phyloP scores from a whole-genome alignment of 352 stramenopile genomes.

The Hyaloperonospora arabidopsidis region DNA sequence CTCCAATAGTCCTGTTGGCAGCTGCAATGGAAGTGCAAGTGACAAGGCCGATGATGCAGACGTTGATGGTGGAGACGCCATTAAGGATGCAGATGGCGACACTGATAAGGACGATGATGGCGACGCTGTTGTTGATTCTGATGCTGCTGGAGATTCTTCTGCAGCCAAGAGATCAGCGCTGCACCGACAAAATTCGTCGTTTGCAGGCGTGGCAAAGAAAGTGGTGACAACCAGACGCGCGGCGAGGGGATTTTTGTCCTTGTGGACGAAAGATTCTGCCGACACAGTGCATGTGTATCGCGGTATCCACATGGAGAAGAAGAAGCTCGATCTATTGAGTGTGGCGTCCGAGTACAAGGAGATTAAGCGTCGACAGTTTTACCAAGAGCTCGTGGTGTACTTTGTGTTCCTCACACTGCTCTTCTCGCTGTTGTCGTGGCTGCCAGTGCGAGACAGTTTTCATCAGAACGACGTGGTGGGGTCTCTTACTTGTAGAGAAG shows the following conservation, averaged over 20 bases:
- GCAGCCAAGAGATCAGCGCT: conserved; percentile 3
- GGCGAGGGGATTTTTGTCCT: conserved; percentile 58
- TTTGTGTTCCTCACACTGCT: conserved; percentile 68
- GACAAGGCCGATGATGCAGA: neutral
- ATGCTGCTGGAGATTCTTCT: neutral
- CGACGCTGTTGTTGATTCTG: neutral
- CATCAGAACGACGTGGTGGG: conserved; percentile 82
- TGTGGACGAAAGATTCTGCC: conserved; percentile 55
- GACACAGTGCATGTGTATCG: conserved; percentile 58
- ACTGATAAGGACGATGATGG: neutral
- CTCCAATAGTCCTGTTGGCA: conserved; percentile 20
- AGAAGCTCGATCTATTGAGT: conserved; percentile 72
- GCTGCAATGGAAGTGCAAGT: neutral
- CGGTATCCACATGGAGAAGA: conserved; percentile 86
- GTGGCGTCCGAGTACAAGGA: conserved; percentile 82
- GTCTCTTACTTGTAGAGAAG: conserved; percentile 63
- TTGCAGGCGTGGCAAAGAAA: conserved; percentile 68
- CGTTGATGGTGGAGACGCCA: neutral
- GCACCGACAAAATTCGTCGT: conserved; percentile 41
- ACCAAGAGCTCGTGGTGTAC: conserved; percentile 84
- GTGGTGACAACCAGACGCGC: conserved; percentile 66
- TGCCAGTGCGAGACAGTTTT: conserved; percentile 76
- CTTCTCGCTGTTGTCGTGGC: conserved; percentile 69
- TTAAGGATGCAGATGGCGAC: neutral
- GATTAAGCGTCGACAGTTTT: conserved; percentile 81